phyloP scores from a whole-genome alignment of 345 rosid genomes.

The rapeseed (Brassica napus) region Da-Ae NC_063452.1:2944501-2945000 shows the following conservation, averaged over 20 bases:
- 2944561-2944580: conserved; percentile 32
- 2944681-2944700: background rate
- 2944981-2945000: background rate
- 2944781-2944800: conserved; percentile 41
- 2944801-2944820: conserved; percentile 34
- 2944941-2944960: background rate
- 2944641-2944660: background rate
- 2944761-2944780: conserved; percentile 7
- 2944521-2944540: background rate
- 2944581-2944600: conserved; percentile 38
- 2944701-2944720: background rate
- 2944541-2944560: background rate
- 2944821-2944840: conserved; percentile 33
- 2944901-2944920: background rate
- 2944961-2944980: background rate
- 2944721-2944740: conserved; percentile 13
- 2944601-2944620: conserved; percentile 34
- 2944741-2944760: conserved; percentile 26
- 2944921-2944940: background rate
- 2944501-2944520: background rate
- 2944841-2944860: conserved; percentile 20
- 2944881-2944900: background rate
- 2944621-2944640: conserved; percentile 15
- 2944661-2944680: background rate
- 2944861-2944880: background rate